Evolutionary conservation across 345 rosid genomes (phyloP), one percentile per base, ranked within the genome.

Genomic region (Iberis pinnata): DNA sequence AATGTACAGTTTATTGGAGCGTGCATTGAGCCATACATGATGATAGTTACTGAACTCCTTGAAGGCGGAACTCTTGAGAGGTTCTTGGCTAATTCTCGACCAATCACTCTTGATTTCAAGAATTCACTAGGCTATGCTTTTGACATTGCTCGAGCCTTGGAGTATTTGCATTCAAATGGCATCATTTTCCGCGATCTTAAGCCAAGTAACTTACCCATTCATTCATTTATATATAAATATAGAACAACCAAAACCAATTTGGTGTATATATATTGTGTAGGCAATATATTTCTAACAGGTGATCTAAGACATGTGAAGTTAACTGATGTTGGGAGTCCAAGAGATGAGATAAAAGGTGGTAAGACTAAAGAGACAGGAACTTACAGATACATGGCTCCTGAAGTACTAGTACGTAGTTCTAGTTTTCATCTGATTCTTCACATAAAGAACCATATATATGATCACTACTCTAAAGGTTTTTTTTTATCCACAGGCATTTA

Each of bases 351-450:
- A 12, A 35, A 19, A 38, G 58, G 39, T 16, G 66, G 64, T 9
- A 79, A 81, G 94, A 76, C 80, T 13, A 55, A 77, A 65, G 88
- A 74, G 52, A 79, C 75, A 10, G 93, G 93, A 15, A 77, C 82
- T 24, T 81, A 75, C 60, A 70, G 78, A 44, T 84, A 82, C 79
- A 84, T 84, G 93, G 93, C 93, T 65, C 93, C 88, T 0, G 94
- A 79, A 82, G 88, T 84, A 56, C 32, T 41, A 41, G 3, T 40
- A 13, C 50, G 15, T 4, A 46, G 7, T 47, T 17, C 40, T 49
- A n/a, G n/a, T 29, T 29, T 29, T 9, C 9, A 29, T 9, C 8
- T 7, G 29, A 3, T 11, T 42, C 17, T 9, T 29, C n/a, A n/a
- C n/a, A 18, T 8, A 42, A 50, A 20, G 8, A 26, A n/a, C n/a